Conservation (phyloP, 306 rosid genomes). For the Castanea mollissima region DNA sequence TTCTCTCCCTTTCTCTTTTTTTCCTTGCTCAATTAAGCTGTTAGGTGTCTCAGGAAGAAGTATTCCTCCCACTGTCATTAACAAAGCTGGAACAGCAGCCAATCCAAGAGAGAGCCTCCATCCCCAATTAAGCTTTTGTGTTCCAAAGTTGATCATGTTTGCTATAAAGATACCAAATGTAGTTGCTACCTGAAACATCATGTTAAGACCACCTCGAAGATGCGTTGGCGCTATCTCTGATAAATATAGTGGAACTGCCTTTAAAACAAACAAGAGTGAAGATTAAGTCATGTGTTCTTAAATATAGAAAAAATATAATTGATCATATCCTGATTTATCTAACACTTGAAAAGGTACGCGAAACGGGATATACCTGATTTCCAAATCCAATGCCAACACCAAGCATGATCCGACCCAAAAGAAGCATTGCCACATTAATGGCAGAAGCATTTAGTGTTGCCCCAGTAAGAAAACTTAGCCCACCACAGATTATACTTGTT, state of each 20-base stretch:
- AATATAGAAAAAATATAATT: neutral
- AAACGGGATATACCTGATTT: constrained; percentile 60
- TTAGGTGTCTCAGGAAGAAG: constrained; percentile 92
- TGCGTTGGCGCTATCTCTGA: constrained; percentile 97
- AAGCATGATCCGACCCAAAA: constrained; percentile 84
- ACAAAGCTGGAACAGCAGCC: constrained; percentile 67
- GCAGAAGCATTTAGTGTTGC: constrained; percentile 69
- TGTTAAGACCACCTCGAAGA: constrained; percentile 85
- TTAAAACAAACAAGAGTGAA: constrained; percentile 33
- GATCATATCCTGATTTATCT: neutral
- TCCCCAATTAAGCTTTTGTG: constrained; percentile 80
- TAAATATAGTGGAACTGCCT: constrained; percentile 88
- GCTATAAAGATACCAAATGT: constrained; percentile 85
- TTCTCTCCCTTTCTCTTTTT: constrained; percentile 53
- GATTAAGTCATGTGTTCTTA: constrained; percentile 11
- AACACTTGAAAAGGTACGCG: neutral
- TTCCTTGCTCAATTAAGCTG: constrained; percentile 73
- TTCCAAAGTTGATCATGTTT: constrained; percentile 86
- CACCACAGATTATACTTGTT: constrained; percentile 67
- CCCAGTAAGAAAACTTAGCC: constrained; percentile 71
- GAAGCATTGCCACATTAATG: constrained; percentile 61
- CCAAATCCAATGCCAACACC: constrained; percentile 97
- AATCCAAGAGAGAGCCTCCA: constrained; percentile 91
- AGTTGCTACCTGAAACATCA: constrained; percentile 95
- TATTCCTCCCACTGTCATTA: constrained; percentile 81